Evolutionary conservation across 139 green algal genomes (phyloP).

Genomic region (Coccomyxa sp.): DNA sequence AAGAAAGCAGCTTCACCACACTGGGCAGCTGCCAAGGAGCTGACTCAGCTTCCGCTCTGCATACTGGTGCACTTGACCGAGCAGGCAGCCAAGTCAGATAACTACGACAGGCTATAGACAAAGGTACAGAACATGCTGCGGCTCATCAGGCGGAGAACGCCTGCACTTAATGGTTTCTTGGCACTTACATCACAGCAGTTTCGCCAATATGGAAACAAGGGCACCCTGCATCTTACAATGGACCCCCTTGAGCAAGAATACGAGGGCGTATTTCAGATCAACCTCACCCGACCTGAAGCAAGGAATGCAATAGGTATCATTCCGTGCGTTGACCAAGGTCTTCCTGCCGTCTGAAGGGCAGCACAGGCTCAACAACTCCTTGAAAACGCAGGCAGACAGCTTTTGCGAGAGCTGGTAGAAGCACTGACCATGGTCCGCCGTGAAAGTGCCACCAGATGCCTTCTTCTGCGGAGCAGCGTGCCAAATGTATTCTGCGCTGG

Average conservation of each 20-base stretch:
- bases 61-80: no score
- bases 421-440: constrained; percentile 44
- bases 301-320: constrained; percentile 63
- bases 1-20: no score
- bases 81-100: no score
- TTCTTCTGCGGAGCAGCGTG: constrained; percentile 59
- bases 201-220: background rate
- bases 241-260: constrained; percentile 48
- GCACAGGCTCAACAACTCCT: background rate
- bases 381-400: constrained; percentile 37
- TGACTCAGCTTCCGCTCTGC: no score
- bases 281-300: constrained; percentile 47
- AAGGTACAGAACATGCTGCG: no score
- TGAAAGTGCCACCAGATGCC: constrained; percentile 63
- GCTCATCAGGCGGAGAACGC: no score
- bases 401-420: constrained; percentile 63
- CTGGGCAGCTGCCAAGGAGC: no score
- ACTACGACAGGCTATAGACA: no score
- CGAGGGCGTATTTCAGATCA: constrained; percentile 64
- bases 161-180: no score
- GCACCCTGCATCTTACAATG: constrained; percentile 40
- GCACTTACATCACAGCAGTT: no score
- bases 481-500: constrained; percentile 73
- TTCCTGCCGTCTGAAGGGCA: background rate
- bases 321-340: background rate